Percentiles rank a stretch among this genome's conserved stretches.
These are phyloP conservation scores for Coemansia erecta DNA, from an alignment of 192 early-diverging fungal genomes.

Conservation along the genomic window DNA sequence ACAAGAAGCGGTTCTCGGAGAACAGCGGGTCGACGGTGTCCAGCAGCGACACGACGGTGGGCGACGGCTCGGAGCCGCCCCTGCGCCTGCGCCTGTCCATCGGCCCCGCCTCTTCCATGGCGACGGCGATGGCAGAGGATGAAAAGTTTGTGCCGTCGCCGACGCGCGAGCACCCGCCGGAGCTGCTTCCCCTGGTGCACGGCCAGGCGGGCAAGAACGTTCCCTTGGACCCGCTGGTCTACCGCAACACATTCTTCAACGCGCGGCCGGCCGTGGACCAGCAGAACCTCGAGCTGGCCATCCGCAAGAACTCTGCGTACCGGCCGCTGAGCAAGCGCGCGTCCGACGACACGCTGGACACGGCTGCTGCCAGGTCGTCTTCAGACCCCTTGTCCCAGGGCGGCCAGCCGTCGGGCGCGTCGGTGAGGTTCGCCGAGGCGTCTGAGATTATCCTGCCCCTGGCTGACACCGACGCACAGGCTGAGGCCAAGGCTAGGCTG, in stretches of 20 bases:
- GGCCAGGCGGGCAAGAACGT: conserved; percentile 15
- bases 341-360: conserved; percentile 33
- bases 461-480: neutral
- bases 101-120: conserved; percentile 12
- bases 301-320: neutral
- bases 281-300: conserved; percentile 13
- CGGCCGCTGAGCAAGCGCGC: conserved; percentile 18
- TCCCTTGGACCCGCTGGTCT: conserved; percentile 29
- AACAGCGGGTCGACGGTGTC: conserved; percentile 49
- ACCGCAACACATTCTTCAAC: conserved; percentile 46
- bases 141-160: conserved; percentile 19
- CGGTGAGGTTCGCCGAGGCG: conserved; percentile 11
- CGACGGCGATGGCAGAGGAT: conserved; percentile 24
- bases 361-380: neutral
- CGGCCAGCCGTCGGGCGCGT: neutral
- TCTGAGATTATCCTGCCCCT: conserved; percentile 9
- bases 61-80: conserved; percentile 8
- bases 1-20: conserved; percentile 46
- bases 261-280: conserved; percentile 28
- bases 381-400: neutral
- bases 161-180: conserved; percentile 25
- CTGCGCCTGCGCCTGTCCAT: conserved; percentile 21
- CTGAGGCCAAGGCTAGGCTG: neutral
- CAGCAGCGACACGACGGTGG: conserved; percentile 32
- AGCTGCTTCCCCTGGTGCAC: conserved; percentile 24